Percentiles rank a stretch among this genome's conserved stretches.
Conservation (phyloP, 108 stramenopile genomes). For the Nitzschia sp. region DNA sequence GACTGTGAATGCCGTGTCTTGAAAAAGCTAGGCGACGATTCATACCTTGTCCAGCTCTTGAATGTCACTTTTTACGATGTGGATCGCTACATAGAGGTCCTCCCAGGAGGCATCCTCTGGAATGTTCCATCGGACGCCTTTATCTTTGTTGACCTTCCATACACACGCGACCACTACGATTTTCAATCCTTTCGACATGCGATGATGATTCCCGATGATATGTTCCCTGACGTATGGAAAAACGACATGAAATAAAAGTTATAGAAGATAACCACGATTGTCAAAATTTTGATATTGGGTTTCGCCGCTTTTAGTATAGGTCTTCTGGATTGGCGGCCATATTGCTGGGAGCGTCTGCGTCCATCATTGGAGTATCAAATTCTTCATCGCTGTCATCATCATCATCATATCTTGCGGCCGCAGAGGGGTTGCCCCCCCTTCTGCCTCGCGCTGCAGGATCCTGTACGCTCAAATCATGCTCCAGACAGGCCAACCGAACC, state of each 20-base stretch:
- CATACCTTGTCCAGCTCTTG: constrained; percentile 19
- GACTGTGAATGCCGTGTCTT: constrained; percentile 19
- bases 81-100: neutral
- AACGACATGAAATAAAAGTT: neutral
- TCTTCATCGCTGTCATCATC: constrained; percentile 18
- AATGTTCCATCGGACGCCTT: constrained; percentile 38
- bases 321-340: constrained; percentile 47
- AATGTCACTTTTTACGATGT: neutral
- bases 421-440: neutral
- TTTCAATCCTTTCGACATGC: constrained; percentile 72
- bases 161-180: constrained; percentile 40
- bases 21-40: constrained; percentile 22
- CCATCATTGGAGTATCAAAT: constrained; percentile 32
- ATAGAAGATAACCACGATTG: neutral
- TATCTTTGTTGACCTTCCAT: constrained; percentile 37
- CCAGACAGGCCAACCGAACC: constrained; percentile 54
- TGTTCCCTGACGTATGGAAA: constrained; percentile 46
- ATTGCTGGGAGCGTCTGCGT: constrained; percentile 13
- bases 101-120: constrained; percentile 8
- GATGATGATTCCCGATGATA: constrained; percentile 75
- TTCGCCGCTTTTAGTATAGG: constrained; percentile 27
- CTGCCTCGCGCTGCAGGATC: neutral
- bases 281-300: neutral
- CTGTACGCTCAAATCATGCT: constrained; percentile 27
- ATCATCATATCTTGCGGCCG: constrained; percentile 15